Conservation (phyloP, 208 protist species). For the Leishmania guyanensis region DNA sequence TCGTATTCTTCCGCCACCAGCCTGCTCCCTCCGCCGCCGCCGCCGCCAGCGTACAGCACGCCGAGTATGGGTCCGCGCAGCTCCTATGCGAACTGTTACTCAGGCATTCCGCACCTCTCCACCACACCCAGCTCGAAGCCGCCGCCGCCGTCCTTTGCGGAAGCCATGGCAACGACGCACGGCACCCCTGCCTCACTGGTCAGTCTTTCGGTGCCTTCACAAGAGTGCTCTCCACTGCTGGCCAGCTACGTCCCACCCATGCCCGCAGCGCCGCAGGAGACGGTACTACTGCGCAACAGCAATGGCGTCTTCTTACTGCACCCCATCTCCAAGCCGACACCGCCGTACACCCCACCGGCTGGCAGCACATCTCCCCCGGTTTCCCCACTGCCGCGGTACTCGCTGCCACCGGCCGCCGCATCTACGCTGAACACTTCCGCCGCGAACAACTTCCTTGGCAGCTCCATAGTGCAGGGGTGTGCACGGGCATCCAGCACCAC, state of each 20-base stretch:
- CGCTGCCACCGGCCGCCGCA: conserved; percentile 59
- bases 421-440: conserved; percentile 23
- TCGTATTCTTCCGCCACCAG: conserved; percentile 28
- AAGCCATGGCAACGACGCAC: conserved; percentile 56
- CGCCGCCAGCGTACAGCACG: conserved; percentile 39
- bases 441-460: conserved; percentile 34
- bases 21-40: conserved; percentile 27
- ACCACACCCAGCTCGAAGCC: conserved; percentile 29
- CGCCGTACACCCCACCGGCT: conserved; percentile 69
- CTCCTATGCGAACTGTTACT: conserved; percentile 45
- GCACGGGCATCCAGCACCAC: conserved; percentile 9
- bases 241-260: conserved; percentile 71
- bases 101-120: conserved; percentile 34
- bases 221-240: conserved; percentile 56
- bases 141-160: conserved; percentile 73
- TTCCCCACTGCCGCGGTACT: conserved; percentile 77
- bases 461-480: conserved; percentile 34
- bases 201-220: conserved; percentile 30
- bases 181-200: conserved; percentile 30
- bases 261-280: conserved; percentile 60
- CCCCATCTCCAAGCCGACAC: conserved; percentile 55
- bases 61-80: conserved; percentile 31
- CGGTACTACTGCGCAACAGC: conserved; percentile 76
- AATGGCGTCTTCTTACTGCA: conserved; percentile 86
- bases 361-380: conserved; percentile 54